Percentiles rank a stretch among this genome's conserved stretches.
Evolutionary conservation across 306 rosid species (phyloP).

Genomic region (Cicer yamashitae): DNA sequence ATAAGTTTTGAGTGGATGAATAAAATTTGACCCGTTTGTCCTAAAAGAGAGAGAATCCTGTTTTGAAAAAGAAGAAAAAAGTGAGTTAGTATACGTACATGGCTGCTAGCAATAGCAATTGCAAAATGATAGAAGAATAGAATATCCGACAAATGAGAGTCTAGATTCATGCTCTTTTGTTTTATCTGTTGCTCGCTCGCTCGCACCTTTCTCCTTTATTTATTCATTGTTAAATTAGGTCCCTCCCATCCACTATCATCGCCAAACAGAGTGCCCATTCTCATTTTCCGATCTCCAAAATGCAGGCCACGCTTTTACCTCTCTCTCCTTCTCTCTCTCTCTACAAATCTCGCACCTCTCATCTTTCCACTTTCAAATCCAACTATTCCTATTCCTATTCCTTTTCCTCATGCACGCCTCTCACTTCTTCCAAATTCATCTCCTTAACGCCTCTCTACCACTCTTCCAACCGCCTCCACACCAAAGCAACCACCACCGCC

Average conservation of each 20-base stretch:
- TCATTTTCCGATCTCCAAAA: constrained; percentile 41
- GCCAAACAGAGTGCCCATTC: background rate
- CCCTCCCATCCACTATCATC: background rate
- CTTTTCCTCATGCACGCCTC: constrained; percentile 38
- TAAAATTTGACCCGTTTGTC: constrained; percentile 4
- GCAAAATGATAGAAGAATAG: background rate
- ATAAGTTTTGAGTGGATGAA: background rate
- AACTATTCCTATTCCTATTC: constrained; percentile 30
- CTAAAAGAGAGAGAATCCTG: background rate
- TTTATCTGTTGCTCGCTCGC: background rate
- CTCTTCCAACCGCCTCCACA: constrained; percentile 42
- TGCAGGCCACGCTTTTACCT: constrained; percentile 72
- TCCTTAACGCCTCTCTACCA: constrained; percentile 22
- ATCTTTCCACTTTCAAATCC: constrained; percentile 39
- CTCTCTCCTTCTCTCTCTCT: constrained; percentile 31
- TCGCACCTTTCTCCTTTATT: background rate
- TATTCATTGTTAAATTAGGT: background rate
- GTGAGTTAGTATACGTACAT: background rate
- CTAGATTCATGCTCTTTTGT: constrained; percentile 25
- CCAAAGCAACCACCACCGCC: constrained; percentile 60
- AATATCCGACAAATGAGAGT: background rate
- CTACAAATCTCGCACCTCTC: constrained; percentile 31
- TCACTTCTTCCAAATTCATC: constrained; percentile 53
- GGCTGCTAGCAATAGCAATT: background rate
- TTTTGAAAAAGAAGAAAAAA: background rate